Evolutionary conservation across 768 basidiomycete species (phyloP), one percentile per base, ranked within the genome.

Genomic region (Pisolithus sp.): DNA sequence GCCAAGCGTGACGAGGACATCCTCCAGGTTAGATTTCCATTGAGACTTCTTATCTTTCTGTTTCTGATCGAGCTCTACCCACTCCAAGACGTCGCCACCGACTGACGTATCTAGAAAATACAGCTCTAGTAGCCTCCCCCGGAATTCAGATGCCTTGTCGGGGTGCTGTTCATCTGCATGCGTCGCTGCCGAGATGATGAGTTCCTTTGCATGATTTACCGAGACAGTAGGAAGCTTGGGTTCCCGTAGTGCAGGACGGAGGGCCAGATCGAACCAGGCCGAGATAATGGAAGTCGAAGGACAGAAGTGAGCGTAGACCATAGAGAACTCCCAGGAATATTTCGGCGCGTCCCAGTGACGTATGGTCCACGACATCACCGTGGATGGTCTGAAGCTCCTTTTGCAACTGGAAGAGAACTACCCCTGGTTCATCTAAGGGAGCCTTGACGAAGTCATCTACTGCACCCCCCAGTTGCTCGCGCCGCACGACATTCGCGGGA

Each of bases 21-120:
- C 84, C 63, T 91, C 87, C 53, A 93, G 70, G 62, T 89, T 93
- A 26, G 70, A 67, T 67, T 89, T 91, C 89, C 89, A 93, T 24
- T 77, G 71, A 13, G 75, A 72, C 57, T 77, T 74, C 60, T 74
- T 76, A 50, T 79, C 77, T 47, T 83, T 76, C 59, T 88, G 79
- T 21, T 76, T 77, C 55, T 76, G 73, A 59, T 83, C 79, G 50
- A 89, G 68, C 40, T 76, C 79, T 13, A 83, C 82, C 81, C 84
- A 85, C 59, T 91, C 89, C 34, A 92, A 62, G 28, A 82, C 75
- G 62, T 92, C 89, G 41, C 80, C 76, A 3, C 80, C 81, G 61
- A 86, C 85, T 62, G 78, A 82, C 31, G 83, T 85, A 62, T 90
- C 87, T 49, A 89, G 71, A 17, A 93, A 74, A 62, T 89, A 90